Evolutionary conservation across 345 rosid genomes (phyloP).

Genomic region (Toxicodendron radicans): DNA sequence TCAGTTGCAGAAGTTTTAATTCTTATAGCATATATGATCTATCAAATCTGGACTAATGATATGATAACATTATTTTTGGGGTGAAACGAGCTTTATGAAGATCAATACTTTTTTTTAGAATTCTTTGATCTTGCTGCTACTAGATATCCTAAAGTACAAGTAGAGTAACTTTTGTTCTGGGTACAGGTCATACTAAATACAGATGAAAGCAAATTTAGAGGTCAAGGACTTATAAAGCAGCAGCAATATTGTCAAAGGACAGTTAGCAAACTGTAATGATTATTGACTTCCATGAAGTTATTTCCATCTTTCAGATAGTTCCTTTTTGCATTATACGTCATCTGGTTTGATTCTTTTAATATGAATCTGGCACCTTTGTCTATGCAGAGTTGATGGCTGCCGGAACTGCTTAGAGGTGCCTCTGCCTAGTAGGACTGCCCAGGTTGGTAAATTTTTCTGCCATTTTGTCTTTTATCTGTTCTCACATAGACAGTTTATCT

Average conservation of each 20-base stretch:
- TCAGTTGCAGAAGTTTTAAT: background rate
- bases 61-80: background rate
- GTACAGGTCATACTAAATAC: constrained; percentile 72
- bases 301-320: background rate
- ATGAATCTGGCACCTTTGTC: constrained; percentile 19
- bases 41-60: background rate
- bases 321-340: constrained; percentile 11
- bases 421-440: constrained; percentile 90
- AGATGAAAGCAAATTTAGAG: constrained; percentile 81
- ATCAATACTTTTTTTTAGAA: background rate
- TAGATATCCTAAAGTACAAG: background rate
- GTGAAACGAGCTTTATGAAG: background rate
- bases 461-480: background rate
- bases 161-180: constrained; percentile 5
- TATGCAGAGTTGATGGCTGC: constrained; percentile 72
- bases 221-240: constrained; percentile 55
- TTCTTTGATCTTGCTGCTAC: background rate
- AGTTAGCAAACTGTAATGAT: constrained; percentile 52
- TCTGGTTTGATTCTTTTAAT: constrained; percentile 1
- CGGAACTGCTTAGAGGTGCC: constrained; percentile 72
- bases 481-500: background rate
- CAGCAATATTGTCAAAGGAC: constrained; percentile 74
- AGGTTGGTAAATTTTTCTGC: constrained; percentile 48
- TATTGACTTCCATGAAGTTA: background rate
- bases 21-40: background rate